Percentiles rank a stretch among this genome's conserved stretches.
Evolutionary conservation across 1,139 yeast genomes (phyloP).

Genomic region (Pichia sorboxylosa): DNA sequence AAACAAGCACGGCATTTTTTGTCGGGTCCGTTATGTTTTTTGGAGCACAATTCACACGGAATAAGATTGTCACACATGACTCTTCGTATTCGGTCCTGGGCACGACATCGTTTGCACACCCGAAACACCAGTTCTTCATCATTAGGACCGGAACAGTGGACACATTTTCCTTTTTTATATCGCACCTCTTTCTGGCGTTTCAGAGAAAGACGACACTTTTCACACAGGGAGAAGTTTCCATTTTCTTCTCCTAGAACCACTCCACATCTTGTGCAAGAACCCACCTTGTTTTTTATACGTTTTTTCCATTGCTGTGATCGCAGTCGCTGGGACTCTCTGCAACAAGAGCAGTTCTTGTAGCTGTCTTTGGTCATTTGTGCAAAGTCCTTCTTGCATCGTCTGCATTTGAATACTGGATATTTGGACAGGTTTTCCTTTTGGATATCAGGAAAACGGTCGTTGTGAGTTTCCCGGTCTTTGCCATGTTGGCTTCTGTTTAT

Average conservation of each 20-base stretch:
- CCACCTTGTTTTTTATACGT: constrained; percentile 46
- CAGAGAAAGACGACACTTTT: constrained; percentile 43
- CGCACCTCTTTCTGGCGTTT: constrained; percentile 46
- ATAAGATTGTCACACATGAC: constrained; percentile 41
- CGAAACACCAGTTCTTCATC: constrained; percentile 32
- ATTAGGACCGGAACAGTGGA: constrained; percentile 55
- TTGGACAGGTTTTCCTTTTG: background rate
- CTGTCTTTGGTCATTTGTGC: constrained; percentile 34
- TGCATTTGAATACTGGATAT: constrained; percentile 24
- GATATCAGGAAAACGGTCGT: too few species aligned
- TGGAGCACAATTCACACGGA: too few species aligned
- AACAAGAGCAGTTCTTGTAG: constrained; percentile 50
- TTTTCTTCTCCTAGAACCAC: constrained; percentile 34
- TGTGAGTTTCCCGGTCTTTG: too few species aligned
- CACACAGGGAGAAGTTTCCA: constrained; percentile 40
- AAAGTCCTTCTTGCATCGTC: constrained; percentile 51
- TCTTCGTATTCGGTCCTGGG: constrained; percentile 47
- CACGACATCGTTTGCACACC: constrained; percentile 54
- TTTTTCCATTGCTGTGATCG: constrained; percentile 54
- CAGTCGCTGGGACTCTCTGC: constrained; percentile 52
- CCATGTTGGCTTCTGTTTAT: too few species aligned
- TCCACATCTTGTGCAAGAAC: constrained; percentile 59
- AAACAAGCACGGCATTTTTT: too few species aligned
- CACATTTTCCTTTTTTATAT: constrained; percentile 54
- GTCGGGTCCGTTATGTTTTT: too few species aligned